phyloP scores from a whole-genome alignment of 345 rosid species.

The Ceriops decandra region DNA sequence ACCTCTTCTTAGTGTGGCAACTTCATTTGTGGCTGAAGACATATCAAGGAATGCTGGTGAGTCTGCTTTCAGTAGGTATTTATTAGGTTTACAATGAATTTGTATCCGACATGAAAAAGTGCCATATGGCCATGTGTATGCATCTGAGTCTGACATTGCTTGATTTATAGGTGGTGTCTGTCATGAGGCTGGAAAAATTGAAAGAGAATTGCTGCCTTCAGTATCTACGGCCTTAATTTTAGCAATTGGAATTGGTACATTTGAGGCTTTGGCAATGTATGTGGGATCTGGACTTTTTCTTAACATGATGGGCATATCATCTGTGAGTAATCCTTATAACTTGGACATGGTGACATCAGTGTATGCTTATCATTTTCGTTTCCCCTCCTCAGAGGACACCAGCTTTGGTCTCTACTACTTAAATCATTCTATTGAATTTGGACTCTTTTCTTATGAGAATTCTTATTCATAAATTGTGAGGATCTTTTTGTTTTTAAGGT shows the following conservation, averaged over 20 bases:
- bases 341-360: not conserved
- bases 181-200: conserved; percentile 4
- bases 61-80: conserved; percentile 10
- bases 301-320: conserved; percentile 31
- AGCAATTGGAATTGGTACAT: conserved; percentile 26
- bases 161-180: conserved; percentile 15
- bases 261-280: conserved; percentile 34
- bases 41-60: conserved; percentile 14
- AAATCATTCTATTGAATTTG: conserved; percentile 3
- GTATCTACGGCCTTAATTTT: conserved; percentile 36
- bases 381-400: not conserved
- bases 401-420: not conserved
- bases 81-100: not conserved
- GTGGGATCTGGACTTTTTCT: conserved; percentile 36
- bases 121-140: not conserved
- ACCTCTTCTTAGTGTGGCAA: conserved; percentile 33
- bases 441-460: conserved; percentile 2
- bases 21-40: conserved; percentile 36
- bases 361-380: not conserved
- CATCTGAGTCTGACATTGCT: conserved; percentile 9
- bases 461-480: not conserved
- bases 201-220: conserved; percentile 29
- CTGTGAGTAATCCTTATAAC: conserved; percentile 17
- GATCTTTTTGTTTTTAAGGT: conserved; percentile 3
- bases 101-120: not conserved